A percentile compares a stretch with the other conserved stretches of the same genome.
Evolutionary conservation across 2,329 filamentous ascomycete genomes (phyloP).

Genomic region (Colletotrichum sp.): DNA sequence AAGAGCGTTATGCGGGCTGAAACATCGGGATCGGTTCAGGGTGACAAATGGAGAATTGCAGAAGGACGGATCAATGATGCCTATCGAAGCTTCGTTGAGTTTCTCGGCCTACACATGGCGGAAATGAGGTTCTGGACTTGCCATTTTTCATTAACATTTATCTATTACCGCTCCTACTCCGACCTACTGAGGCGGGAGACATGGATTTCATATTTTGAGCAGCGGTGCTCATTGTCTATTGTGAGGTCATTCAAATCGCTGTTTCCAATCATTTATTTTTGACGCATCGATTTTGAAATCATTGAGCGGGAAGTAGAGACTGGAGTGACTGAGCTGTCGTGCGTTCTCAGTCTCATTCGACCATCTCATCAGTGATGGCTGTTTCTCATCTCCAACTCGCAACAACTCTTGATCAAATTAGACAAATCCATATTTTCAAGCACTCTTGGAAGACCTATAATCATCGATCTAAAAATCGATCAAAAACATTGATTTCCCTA

Average conservation of each 20-base stretch:
- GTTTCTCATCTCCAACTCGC: background rate
- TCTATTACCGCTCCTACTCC: background rate
- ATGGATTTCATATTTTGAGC: background rate
- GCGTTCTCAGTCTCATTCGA: background rate
- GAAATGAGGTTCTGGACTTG: background rate
- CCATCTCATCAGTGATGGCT: background rate
- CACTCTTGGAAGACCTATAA: rapidly evolving
- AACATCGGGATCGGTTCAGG: rapidly evolving
- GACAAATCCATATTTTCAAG: background rate
- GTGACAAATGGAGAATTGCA: background rate
- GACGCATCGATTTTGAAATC: background rate
- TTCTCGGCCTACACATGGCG: background rate
- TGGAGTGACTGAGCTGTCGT: background rate
- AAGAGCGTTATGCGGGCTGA: background rate
- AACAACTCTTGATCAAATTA: rapidly evolving
- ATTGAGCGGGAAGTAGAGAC: background rate
- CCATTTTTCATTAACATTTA: background rate
- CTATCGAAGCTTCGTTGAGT: background rate
- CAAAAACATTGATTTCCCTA: background rate
- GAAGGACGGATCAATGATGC: background rate
- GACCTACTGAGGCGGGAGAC: background rate
- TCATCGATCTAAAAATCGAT: background rate
- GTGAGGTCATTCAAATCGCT: background rate
- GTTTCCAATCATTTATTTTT: background rate
- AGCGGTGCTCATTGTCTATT: background rate